phyloP scores from a whole-genome alignment of 169 alveolate genomes.

The Plasmodium relictum region DNA sequence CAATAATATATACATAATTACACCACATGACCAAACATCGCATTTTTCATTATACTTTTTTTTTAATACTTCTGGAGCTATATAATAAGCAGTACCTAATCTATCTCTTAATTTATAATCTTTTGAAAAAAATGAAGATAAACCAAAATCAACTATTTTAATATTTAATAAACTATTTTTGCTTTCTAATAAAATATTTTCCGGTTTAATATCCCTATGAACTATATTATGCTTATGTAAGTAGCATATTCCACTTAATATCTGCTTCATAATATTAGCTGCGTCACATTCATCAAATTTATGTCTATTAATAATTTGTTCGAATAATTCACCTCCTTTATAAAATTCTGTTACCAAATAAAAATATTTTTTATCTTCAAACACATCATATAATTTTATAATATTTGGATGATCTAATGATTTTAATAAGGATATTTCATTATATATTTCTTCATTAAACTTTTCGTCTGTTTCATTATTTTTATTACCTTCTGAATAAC shows the following conservation, averaged over 20 bases:
- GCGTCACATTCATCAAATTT: slow-evolving; percentile 92
- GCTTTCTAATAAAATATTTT: slow-evolving; percentile 78
- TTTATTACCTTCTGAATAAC: slow-evolving; percentile 20
- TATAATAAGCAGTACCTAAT: slow-evolving; percentile 92
- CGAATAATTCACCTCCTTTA: slow-evolving; percentile 95
- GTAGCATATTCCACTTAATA: slow-evolving; percentile 93
- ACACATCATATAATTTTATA: slow-evolving; percentile 93
- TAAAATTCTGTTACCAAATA: slow-evolving; percentile 93
- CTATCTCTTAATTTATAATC: slow-evolving; percentile 85
- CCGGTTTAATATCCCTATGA: slow-evolving; percentile 93
- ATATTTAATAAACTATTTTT: slow-evolving; percentile 72
- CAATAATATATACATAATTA: slow-evolving; percentile 88
- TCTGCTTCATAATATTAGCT: slow-evolving; percentile 93
- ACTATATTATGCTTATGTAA: slow-evolving; percentile 93
- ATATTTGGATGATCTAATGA: slow-evolving; percentile 97
- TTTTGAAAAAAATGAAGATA: slow-evolving; percentile 83
- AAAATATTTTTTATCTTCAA: slow-evolving; percentile 89
- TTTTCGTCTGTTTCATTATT: slow-evolving; percentile 23
- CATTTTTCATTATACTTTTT: slow-evolving; percentile 92
- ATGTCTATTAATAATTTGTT: slow-evolving; percentile 90
- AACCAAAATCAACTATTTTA: slow-evolving; percentile 93
- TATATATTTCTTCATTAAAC: slow-evolving; percentile 74
- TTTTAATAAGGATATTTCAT: slow-evolving; percentile 92
- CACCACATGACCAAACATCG: slow-evolving; percentile 94
- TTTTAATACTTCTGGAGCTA: slow-evolving; percentile 92